Evolutionary conservation across 345 rosid species (phyloP).

Genomic region (Raphanus raphanistrum): DNA sequence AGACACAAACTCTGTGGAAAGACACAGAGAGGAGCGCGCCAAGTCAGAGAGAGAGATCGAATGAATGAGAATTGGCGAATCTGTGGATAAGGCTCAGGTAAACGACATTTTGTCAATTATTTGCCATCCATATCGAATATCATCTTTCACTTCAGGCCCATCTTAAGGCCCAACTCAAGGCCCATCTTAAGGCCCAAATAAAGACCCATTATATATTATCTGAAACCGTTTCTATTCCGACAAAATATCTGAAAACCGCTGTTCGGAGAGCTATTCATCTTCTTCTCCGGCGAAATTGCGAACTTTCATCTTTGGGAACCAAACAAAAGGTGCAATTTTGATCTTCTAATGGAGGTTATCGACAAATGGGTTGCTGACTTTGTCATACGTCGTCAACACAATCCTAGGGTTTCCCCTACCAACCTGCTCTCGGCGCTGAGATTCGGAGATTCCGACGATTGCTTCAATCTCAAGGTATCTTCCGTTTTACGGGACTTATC

Average conservation of each 20-base stretch:
- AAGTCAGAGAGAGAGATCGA: background rate
- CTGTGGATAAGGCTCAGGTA: slow-evolving; percentile 46
- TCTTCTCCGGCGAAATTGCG: slow-evolving; percentile 20
- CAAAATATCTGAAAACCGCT: background rate
- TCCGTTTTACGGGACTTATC: slow-evolving; percentile 31
- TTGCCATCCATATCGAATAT: slow-evolving; percentile 37
- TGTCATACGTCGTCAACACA: slow-evolving; percentile 11
- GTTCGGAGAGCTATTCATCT: slow-evolving; percentile 24
- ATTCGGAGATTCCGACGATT: slow-evolving; percentile 4
- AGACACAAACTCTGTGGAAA: slow-evolving; percentile 21
- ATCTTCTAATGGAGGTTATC: slow-evolving; percentile 1
- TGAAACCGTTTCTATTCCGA: background rate
- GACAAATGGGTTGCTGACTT: slow-evolving; percentile 24
- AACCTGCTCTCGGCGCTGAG: slow-evolving; percentile 22
- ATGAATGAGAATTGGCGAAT: slow-evolving; percentile 27
- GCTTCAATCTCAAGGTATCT: slow-evolving; percentile 10
- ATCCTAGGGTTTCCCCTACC: slow-evolving; percentile 16
- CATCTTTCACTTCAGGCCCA: slow-evolving; percentile 30
- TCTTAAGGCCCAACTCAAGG: slow-evolving; percentile 22
- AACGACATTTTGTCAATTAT: slow-evolving; percentile 57
- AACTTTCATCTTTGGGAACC: background rate
- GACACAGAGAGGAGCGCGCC: slow-evolving; percentile 31
- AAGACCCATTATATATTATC: slow-evolving; percentile 3
- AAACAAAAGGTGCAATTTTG: background rate
- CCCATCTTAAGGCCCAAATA: slow-evolving; percentile 28